Evolutionary conservation across 1,139 yeast genomes (phyloP), one percentile per base, ranked within the genome.

Genomic region (Candida labiduridarum): DNA sequence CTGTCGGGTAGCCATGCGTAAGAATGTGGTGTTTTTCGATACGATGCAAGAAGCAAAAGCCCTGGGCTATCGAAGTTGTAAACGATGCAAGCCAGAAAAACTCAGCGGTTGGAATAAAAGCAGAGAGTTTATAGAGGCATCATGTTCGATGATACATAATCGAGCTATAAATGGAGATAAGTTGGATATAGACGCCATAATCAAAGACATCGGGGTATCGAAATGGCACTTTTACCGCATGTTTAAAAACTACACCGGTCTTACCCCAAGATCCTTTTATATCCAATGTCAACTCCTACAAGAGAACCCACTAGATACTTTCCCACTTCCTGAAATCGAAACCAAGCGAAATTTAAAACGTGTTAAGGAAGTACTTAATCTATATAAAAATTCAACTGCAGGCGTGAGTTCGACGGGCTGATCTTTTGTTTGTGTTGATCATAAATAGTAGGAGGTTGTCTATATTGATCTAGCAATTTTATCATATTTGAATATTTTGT

Each of bases 381-480:
- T 43, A 72, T 73, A 52, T 66, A 68, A 34, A 54, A 66, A 73
- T 7, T 80, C 80, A 48, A 76, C 62, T 44, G 66, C 19, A 9
- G 34, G 44, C 15, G 18, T 30, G 44, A 41, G 34, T 14, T 41
- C 29, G 34, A 15, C n/a, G n/a, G 60, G n/a, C 60, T 62, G 78
- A 78, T 73, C 49, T 74, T 78, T 6, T 56, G 49, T 44, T 64
- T 63, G 22, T 58, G 68, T 56, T 71, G 60, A 36, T 60, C 59
- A 54, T 72, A 76, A 8, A 71, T 58, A 3, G 59, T 56, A 0
- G 77, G 70, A 0, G 73, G 73, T 2, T 62, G 60, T 33, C 56
- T 61, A 50, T 58, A 71, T 12, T 64, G 48, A 10, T 58, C 47
- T 16, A 71, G 41, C 7, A 67, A 30, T 5, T 52, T 50, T 22